A percentile compares a stretch with the other conserved stretches of the same genome.
These are phyloP conservation scores for Kwoniella sp. DNA, from an alignment of 768 basidiomycete genomes.

Conservation along the genomic window DNA sequence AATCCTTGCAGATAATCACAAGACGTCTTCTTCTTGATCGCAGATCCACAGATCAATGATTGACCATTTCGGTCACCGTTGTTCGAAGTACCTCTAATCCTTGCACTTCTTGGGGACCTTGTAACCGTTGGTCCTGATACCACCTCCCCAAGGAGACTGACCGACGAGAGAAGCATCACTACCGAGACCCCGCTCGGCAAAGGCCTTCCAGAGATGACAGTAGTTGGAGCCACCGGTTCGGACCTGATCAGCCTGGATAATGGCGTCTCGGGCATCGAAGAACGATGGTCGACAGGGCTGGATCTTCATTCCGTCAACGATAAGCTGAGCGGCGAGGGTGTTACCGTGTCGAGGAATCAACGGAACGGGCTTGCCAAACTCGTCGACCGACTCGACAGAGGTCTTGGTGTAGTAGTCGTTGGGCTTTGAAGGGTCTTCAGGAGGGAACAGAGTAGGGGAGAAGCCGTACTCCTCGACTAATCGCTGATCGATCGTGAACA, in stretches of 20 bases:
- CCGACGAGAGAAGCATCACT: constrained; percentile 72
- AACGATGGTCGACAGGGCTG: constrained; percentile 86
- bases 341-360: constrained; percentile 90
- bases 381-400: constrained; percentile 39
- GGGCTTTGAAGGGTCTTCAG: constrained; percentile 67
- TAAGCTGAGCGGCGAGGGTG: constrained; percentile 75
- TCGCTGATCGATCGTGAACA: constrained; percentile 57
- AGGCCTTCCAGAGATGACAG: constrained; percentile 84
- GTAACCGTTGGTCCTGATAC: constrained; percentile 67
- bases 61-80: no score
- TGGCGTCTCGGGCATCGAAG: constrained; percentile 86
- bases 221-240: constrained; percentile 92
- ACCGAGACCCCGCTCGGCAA: constrained; percentile 80
- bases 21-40: no score
- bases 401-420: constrained; percentile 72
- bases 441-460: constrained; percentile 78
- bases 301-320: constrained; percentile 90
- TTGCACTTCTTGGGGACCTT: constrained; percentile 55
- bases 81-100: no score
- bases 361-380: constrained; percentile 60
- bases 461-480: constrained; percentile 83
- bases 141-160: constrained; percentile 90
- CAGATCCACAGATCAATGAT: no score
- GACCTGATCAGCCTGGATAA: constrained; percentile 84
- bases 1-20: no score